Conservation (phyloP, 2,329 filamentous ascomycete genomes). For the Neobulgaria alba region DNA sequence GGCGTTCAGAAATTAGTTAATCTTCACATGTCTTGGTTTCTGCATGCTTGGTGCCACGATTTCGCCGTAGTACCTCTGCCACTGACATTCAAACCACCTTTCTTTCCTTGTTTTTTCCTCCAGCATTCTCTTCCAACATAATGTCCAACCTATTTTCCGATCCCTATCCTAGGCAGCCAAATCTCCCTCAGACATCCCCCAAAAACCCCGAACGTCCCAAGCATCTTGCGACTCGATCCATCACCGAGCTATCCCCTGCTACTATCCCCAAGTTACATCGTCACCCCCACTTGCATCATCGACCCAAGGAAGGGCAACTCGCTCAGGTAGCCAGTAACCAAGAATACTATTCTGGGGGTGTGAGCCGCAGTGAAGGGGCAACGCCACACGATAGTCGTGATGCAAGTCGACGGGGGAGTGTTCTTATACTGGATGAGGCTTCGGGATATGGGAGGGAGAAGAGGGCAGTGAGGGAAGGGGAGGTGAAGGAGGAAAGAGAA, state of each 20-base stretch:
- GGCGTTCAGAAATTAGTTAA: too few relatives aligned
- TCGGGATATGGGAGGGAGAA: slow-evolving; percentile 7
- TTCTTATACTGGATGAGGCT: slow-evolving; percentile 23
- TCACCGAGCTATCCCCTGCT: slow-evolving; percentile 15
- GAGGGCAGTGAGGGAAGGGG: slow-evolving; percentile 31
- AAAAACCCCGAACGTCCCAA: slow-evolving; percentile 28
- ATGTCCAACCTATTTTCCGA: too few relatives aligned
- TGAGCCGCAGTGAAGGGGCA: slow-evolving; percentile 31
- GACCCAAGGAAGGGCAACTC: slow-evolving; percentile 21
- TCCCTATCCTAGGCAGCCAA: too few relatives aligned
- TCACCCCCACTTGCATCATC: slow-evolving; percentile 29
- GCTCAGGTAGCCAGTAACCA: slow-evolving; percentile 13
- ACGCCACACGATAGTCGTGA: slow-evolving; percentile 37
- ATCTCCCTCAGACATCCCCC: slow-evolving; percentile 3
- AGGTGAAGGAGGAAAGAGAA: slow-evolving; percentile 35
- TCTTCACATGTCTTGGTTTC: too few relatives aligned
- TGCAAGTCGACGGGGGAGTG: slow-evolving; percentile 36
- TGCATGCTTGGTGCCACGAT: too few relatives aligned
- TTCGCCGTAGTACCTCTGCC: too few relatives aligned
- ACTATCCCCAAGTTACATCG: slow-evolving; percentile 28
- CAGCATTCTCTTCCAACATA: too few relatives aligned
- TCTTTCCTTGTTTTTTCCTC: too few relatives aligned
- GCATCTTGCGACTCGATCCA: slow-evolving; percentile 47
- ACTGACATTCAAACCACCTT: too few relatives aligned
- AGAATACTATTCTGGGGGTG: slow-evolving; percentile 5